Evolutionary conservation across 2,329 filamentous ascomycete species (phyloP).

Genomic region (Xylogone sp.): DNA sequence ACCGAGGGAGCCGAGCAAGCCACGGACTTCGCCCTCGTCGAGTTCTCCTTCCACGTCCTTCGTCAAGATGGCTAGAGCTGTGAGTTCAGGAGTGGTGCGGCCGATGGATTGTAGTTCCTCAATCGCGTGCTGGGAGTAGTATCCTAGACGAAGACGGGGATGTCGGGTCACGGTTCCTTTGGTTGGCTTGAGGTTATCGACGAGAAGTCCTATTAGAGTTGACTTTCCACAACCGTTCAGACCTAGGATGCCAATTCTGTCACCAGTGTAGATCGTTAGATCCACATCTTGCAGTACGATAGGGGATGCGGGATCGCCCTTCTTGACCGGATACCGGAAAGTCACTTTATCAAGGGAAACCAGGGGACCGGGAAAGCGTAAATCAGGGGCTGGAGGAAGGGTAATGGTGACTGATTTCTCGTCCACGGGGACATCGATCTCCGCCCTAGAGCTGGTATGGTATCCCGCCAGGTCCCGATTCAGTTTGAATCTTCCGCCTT

Average conservation of each 20-base stretch:
- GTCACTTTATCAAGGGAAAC: constrained; percentile 66
- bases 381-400: constrained; percentile 61
- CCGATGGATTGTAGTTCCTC: constrained; percentile 61
- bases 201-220: constrained; percentile 69
- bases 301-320: constrained; percentile 21
- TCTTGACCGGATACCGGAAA: constrained; percentile 55
- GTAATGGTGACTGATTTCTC: constrained; percentile 53
- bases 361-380: constrained; percentile 72
- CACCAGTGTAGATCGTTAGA: constrained; percentile 68
- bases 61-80: constrained; percentile 61
- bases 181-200: constrained; percentile 54
- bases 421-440: constrained; percentile 67
- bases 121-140: constrained; percentile 78
- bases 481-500: constrained; percentile 74
- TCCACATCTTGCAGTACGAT: constrained; percentile 58
- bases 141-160: constrained; percentile 65
- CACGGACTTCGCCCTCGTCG: constrained; percentile 64
- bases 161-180: constrained; percentile 62
- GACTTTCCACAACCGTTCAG: constrained; percentile 82
- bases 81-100: constrained; percentile 44
- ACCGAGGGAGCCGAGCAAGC: constrained; percentile 64
- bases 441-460: constrained; percentile 54
- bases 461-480: constrained; percentile 69
- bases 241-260: constrained; percentile 71
- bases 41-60: constrained; percentile 48